Percentiles rank a stretch among this genome's conserved stretches.
Conservation (phyloP, 768 basidiomycete genomes). For the Saitozyma podzolica region DNA sequence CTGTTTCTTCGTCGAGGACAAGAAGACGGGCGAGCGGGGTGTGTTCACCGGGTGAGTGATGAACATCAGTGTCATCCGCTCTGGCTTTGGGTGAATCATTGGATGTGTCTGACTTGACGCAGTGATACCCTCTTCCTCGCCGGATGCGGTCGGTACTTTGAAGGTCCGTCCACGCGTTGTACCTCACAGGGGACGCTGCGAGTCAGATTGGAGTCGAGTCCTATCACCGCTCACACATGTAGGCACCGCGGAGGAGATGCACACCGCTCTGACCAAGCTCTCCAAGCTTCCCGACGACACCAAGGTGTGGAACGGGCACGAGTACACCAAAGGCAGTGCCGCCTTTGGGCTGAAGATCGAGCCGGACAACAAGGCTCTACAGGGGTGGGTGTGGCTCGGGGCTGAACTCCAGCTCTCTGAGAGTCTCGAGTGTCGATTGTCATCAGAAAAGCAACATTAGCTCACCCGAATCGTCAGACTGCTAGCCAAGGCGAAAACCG, state of each 20-base stretch:
- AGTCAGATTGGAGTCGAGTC: not conserved
- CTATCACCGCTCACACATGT: no score
- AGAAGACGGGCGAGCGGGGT: constrained; percentile 60
- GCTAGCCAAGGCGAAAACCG: constrained; percentile 60
- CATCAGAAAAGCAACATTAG: not conserved
- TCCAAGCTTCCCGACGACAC: constrained; percentile 75
- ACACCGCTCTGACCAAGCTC: constrained; percentile 69
- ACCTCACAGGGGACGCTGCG: constrained; percentile 60
- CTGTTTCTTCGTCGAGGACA: constrained; percentile 74
- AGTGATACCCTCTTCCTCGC: constrained; percentile 78
- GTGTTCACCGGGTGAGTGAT: constrained; percentile 78
- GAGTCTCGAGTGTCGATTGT: not conserved
- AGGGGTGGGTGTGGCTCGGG: constrained; percentile 46
- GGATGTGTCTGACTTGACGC: not conserved
- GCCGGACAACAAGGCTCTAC: constrained; percentile 62
- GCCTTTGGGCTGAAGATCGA: constrained; percentile 62
- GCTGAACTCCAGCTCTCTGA: not conserved
- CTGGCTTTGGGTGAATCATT: not conserved
- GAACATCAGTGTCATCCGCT: not conserved
- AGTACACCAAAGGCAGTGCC: constrained; percentile 76
- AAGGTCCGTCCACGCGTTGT: constrained; percentile 51
- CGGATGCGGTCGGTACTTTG: constrained; percentile 94
- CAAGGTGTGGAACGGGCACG: constrained; percentile 83
- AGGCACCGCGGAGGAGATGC: constrained; percentile 63
- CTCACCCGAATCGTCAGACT: constrained; percentile 51